Conservation (phyloP, 164 flowering plant genomes). For the Warburgia ugandensis region DNA sequence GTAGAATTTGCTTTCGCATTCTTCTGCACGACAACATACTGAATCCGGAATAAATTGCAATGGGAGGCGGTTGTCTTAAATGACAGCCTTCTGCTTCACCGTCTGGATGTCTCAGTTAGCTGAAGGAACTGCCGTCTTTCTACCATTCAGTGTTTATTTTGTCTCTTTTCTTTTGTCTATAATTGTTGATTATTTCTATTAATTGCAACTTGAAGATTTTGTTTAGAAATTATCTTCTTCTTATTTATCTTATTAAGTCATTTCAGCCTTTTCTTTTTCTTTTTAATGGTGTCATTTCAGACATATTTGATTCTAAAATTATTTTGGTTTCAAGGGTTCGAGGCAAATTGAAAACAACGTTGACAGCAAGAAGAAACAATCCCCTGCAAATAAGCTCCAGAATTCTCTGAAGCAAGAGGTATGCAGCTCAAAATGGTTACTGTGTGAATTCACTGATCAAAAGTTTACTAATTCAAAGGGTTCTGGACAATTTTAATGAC, state of each 20-base stretch:
- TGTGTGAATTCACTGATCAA: too few relatives aligned
- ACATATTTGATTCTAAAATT: constrained; percentile 9
- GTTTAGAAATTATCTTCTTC: background rate
- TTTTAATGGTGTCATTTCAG: too few relatives aligned
- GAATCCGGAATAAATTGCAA: too few relatives aligned
- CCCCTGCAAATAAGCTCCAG: constrained; percentile 32
- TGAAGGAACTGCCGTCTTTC: too few relatives aligned
- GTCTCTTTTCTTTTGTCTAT: background rate
- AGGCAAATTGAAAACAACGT: constrained; percentile 17
- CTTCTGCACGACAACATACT: too few relatives aligned
- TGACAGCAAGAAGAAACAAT: constrained; percentile 28
- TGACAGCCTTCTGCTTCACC: too few relatives aligned
- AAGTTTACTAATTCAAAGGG: too few relatives aligned
- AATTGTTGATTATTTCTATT: background rate
- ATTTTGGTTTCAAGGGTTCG: constrained; percentile 36
- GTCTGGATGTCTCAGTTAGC: too few relatives aligned
- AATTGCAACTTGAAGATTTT: background rate
- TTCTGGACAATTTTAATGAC: too few relatives aligned
- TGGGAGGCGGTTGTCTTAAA: too few relatives aligned
- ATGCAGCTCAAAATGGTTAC: constrained; percentile 16
- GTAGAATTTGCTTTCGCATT: too few relatives aligned
- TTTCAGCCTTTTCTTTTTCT: too few relatives aligned
- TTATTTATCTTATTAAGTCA: background rate
- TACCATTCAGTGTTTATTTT: background rate
- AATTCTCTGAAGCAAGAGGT: constrained; percentile 83